Percentiles rank a stretch among this genome's conserved stretches.
These are phyloP conservation scores for Spiraea crenata DNA, from an alignment of 331 rosid genomes.

Conservation along the genomic window DNA sequence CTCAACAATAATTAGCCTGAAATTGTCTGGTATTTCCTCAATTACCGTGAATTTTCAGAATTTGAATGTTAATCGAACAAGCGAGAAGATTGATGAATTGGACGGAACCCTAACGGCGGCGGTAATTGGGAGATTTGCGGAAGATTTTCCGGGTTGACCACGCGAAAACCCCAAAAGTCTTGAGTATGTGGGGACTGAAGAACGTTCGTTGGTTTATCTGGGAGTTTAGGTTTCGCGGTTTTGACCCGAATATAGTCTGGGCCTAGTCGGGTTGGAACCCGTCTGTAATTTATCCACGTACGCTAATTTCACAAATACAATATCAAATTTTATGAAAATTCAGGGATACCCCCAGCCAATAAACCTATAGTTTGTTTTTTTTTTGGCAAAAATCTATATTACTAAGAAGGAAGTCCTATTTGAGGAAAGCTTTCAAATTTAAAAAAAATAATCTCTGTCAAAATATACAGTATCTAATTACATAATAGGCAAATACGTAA, in stretches of 20 bases:
- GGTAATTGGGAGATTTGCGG: conserved; percentile 6
- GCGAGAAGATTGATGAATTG: neutral
- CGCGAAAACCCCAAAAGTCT: conserved; percentile 35
- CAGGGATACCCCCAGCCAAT: too few relatives aligned
- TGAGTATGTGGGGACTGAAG: neutral
- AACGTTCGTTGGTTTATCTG: conserved; percentile 1
- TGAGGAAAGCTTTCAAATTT: too few relatives aligned
- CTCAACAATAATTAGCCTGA: neutral
- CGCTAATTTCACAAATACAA: too few relatives aligned
- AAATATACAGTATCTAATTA: too few relatives aligned
- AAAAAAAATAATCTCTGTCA: too few relatives aligned
- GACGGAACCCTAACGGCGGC: neutral
- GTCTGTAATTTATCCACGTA: too few relatives aligned
- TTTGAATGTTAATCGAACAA: neutral
- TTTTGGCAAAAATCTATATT: too few relatives aligned
- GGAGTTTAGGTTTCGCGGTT: conserved; percentile 3
- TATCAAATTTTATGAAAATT: too few relatives aligned
- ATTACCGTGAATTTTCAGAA: neutral
- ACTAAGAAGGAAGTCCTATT: too few relatives aligned
- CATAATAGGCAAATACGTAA: too few relatives aligned
- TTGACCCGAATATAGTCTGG: neutral
- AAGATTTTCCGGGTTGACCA: neutral
- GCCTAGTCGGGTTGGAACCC: neutral
- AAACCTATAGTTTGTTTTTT: too few relatives aligned
- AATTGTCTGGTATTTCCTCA: neutral